These are phyloP conservation scores for Metschnikowia kunwiensis DNA, from an alignment of 805 yeast genomes.

Conservation along the genomic window DNA sequence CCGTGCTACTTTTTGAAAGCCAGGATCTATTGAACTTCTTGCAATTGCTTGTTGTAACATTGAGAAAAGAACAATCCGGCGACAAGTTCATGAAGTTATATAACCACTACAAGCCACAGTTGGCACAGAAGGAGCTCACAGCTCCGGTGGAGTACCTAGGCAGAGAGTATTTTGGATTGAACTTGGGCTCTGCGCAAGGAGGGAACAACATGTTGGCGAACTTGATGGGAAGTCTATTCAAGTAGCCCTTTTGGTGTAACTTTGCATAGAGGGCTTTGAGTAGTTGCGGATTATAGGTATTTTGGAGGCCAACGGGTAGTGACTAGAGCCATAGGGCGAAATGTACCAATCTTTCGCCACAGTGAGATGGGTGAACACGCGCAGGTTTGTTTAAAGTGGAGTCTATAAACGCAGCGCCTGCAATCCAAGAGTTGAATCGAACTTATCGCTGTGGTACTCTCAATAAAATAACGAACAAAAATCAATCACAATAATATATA, in stretches of 20 bases:
- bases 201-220: constrained; percentile 46
- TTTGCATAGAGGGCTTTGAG: too few relatives aligned
- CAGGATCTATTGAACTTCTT: constrained; percentile 60
- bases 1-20: constrained; percentile 25
- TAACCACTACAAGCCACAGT: constrained; percentile 44
- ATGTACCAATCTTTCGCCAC: too few relatives aligned
- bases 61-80: constrained; percentile 48
- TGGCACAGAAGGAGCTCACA: constrained; percentile 34
- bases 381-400: too few relatives aligned
- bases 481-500: background rate
- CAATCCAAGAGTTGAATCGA: too few relatives aligned
- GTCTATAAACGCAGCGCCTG: too few relatives aligned
- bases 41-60: constrained; percentile 59
- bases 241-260: too few relatives aligned
- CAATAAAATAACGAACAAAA: too few relatives aligned
- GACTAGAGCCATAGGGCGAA: too few relatives aligned
- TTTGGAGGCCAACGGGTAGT: too few relatives aligned
- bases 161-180: constrained; percentile 56
- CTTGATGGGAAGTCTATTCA: constrained; percentile 61
- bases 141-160: constrained; percentile 58
- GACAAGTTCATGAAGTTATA: constrained; percentile 54
- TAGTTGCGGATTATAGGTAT: too few relatives aligned
- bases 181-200: constrained; percentile 38
- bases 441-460: too few relatives aligned
- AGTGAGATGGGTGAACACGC: too few relatives aligned